Conservation (phyloP, 768 basidiomycete species). For the Kwoniella heveanensis region DNA sequence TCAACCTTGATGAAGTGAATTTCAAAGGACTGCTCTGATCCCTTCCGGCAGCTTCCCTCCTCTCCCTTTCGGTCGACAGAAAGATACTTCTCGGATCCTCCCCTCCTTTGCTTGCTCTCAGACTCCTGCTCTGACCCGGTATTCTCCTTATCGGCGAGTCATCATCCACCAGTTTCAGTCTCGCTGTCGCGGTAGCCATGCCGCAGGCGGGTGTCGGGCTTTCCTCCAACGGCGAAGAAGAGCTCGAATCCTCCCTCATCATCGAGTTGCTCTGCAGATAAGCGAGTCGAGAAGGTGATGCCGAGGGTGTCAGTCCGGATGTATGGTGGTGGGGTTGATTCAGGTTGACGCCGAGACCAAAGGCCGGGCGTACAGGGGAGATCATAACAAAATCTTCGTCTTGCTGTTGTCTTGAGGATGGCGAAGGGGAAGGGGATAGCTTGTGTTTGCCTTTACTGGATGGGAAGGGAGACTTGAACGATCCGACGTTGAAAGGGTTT, state of each 20-base stretch:
- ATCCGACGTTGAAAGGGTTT: constrained; percentile 32
- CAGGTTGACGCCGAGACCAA: constrained; percentile 14
- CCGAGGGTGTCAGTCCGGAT: constrained; percentile 10
- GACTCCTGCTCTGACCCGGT: constrained; percentile 42
- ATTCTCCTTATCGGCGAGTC: constrained; percentile 44
- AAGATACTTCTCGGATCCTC: constrained; percentile 19
- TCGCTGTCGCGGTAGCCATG: constrained; percentile 40
- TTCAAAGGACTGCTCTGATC: constrained; percentile 39
- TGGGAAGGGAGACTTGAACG: constrained; percentile 33
- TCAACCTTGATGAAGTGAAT: constrained; percentile 21
- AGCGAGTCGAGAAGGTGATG: constrained; percentile 20
- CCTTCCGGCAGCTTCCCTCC: background rate
- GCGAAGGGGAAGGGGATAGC: constrained; percentile 48
- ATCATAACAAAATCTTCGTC: constrained; percentile 54
- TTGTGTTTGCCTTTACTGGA: constrained; percentile 46
- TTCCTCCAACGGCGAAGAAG: constrained; percentile 42
- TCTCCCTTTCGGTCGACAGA: constrained; percentile 16
- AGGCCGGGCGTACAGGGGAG: constrained; percentile 37
- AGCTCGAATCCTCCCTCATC: constrained; percentile 18
- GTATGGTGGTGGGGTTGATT: constrained; percentile 1
- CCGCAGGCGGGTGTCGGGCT: constrained; percentile 48
- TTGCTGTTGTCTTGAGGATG: constrained; percentile 19
- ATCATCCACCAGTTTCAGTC: constrained; percentile 46
- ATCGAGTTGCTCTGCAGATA: constrained; percentile 15
- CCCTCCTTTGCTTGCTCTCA: constrained; percentile 16